These are phyloP conservation scores for Colletotrichum phormii DNA, from an alignment of 2,329 filamentous ascomycete genomes.

Conservation along the genomic window DNA sequence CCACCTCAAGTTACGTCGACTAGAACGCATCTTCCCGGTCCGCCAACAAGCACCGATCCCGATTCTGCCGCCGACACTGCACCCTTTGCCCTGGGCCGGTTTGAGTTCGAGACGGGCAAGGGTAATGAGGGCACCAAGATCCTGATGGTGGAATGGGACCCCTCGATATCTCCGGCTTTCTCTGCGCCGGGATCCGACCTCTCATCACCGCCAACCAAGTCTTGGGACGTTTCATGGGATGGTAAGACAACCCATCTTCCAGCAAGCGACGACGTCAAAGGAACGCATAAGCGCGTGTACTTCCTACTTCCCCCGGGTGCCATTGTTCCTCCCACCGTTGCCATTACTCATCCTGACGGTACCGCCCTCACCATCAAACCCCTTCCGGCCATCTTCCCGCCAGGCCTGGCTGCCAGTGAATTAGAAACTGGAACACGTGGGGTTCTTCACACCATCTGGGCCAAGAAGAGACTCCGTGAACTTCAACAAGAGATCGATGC, in stretches of 20 bases:
- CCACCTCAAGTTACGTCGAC: slow-evolving; percentile 7
- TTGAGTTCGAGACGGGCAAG: slow-evolving; percentile 84
- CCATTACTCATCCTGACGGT: slow-evolving; percentile 62
- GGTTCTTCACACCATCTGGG: slow-evolving; percentile 91
- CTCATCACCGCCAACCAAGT: slow-evolving; percentile 35
- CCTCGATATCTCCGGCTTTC: slow-evolving; percentile 26
- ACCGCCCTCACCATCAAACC: slow-evolving; percentile 74
- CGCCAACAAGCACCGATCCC: slow-evolving; percentile 43
- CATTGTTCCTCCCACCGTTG: slow-evolving; percentile 78
- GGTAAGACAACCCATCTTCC: slow-evolving; percentile 80
- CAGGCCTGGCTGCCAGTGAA: slow-evolving; percentile 76
- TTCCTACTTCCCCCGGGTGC: slow-evolving; percentile 82
- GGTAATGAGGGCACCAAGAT: slow-evolving; percentile 90
- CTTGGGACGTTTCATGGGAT: slow-evolving; percentile 86
- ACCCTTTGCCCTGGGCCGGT: slow-evolving; percentile 77
- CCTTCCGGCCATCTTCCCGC: slow-evolving; percentile 86
- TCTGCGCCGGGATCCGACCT: neutral
- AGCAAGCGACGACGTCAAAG: slow-evolving; percentile 65
- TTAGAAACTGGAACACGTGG: slow-evolving; percentile 79
- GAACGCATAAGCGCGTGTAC: slow-evolving; percentile 73
- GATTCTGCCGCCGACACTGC: slow-evolving; percentile 51
- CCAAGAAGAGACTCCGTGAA: slow-evolving; percentile 81
- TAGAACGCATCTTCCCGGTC: slow-evolving; percentile 1
- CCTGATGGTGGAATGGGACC: slow-evolving; percentile 91
- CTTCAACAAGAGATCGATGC: slow-evolving; percentile 80